phyloP scores from a whole-genome alignment of 1,284 basidiomycete genomes.

The Calocybe gambosa region DNA sequence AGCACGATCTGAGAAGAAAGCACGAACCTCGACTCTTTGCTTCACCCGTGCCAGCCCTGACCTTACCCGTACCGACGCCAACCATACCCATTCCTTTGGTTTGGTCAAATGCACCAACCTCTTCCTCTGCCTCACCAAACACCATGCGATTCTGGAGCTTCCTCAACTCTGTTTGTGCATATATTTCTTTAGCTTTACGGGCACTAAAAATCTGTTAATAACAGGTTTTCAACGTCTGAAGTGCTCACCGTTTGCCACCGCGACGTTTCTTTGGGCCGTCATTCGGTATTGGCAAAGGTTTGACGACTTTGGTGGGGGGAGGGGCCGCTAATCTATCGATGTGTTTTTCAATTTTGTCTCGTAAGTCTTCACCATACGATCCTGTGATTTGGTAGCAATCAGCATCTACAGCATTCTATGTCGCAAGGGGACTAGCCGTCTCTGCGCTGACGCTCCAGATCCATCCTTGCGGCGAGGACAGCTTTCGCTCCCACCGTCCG shows the following conservation, averaged over 20 bases:
- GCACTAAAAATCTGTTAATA: conserved; percentile 47
- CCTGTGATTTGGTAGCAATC: conserved; percentile 34
- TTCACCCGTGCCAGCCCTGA: conserved; percentile 82
- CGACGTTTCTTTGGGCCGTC: conserved; percentile 94
- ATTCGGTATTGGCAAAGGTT: conserved; percentile 93
- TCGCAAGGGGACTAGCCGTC: conserved; percentile 50
- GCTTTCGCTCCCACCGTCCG: conserved; percentile 92
- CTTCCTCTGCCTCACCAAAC: conserved; percentile 94
- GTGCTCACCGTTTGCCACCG: conserved; percentile 81
- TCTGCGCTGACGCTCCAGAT: conserved; percentile 72
- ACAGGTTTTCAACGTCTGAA: conserved; percentile 3
- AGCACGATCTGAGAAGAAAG: not conserved
- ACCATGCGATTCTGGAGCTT: conserved; percentile 97
- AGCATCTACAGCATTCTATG: not conserved
- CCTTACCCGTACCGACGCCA: conserved; percentile 77
- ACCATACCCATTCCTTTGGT: conserved; percentile 98
- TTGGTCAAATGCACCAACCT: conserved; percentile 94
- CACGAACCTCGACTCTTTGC: conserved; percentile 78
- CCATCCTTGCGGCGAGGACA: conserved; percentile 88
- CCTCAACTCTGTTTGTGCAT: conserved; percentile 93
- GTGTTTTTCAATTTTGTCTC: conserved; percentile 86
- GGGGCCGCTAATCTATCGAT: conserved; percentile 92
- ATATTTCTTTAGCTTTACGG: conserved; percentile 94
- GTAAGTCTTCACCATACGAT: conserved; percentile 72
- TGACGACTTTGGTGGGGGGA: conserved; percentile 89